These are phyloP conservation scores for Rhododendron ovatum DNA, from an alignment of 148 eudicot species.

Conservation along the genomic window DNA sequence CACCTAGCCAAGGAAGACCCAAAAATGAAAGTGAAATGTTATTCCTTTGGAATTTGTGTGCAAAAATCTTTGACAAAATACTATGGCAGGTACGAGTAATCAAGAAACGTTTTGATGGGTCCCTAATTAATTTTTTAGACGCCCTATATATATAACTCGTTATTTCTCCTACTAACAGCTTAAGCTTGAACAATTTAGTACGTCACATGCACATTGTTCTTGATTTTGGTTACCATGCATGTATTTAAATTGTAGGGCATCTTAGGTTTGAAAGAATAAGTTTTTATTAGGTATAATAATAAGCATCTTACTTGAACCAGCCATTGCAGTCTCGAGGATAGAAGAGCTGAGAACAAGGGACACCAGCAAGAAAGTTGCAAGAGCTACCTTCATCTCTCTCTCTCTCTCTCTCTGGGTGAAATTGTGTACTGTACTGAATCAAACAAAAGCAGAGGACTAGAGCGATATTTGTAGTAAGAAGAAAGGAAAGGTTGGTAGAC, in stretches of 20 bases:
- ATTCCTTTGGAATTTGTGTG: background rate
- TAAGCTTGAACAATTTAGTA: background rate
- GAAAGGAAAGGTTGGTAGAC: background rate
- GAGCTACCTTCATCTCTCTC: constrained; percentile 29
- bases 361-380: constrained; percentile 23
- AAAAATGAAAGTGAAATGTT: background rate
- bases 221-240: background rate
- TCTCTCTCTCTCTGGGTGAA: background rate
- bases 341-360: constrained; percentile 22
- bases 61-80: background rate
- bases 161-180: background rate
- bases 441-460: background rate
- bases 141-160: background rate
- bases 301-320: constrained; percentile 3
- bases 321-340: constrained; percentile 25
- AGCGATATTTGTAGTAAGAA: background rate
- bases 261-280: background rate
- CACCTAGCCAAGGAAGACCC: too few relatives aligned
- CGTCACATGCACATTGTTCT: background rate
- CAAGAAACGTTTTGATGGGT: background rate
- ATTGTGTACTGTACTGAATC: background rate
- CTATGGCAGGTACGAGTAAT: background rate
- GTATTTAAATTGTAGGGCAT: background rate
- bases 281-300: background rate
- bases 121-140: background rate